Base-by-base conservation (phyloP, 2,329 filamentous ascomycete genomes). In the Ophiostoma pallidulum region DNA sequence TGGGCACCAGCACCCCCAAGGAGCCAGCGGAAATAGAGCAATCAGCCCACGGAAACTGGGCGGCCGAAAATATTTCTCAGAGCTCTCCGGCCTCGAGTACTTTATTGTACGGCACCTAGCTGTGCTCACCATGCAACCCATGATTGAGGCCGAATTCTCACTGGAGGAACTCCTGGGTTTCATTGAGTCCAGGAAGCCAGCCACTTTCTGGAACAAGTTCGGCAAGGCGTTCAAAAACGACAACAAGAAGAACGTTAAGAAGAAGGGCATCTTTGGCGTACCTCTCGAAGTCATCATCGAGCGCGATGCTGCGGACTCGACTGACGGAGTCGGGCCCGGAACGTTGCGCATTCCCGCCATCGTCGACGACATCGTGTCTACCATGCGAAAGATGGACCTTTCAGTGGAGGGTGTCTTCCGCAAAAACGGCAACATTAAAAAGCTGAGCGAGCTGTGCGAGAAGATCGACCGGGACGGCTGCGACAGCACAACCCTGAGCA, bases 331-430 rank as follows among this genome's bases (percentile, higher is more conserved):
- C 52, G 92, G 92, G 0, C 90, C 92, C 10, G 91, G 90, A 16
- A 84, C 88, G 13, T 73, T 98, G 48, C 84, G 88, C 45, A 87
- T 98, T 36, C 92, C 92, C 3, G 86, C 88, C n/a, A 74, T 98
- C 45, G 77, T 98, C n/a, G 91, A 97, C 59, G 91, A 96, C 62
- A 82, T 91, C 41, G 84, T 98, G 32, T 85, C 86, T 4, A 89
- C 90, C 12, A 95, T 98, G 87, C 82, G 90, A 58, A 92, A 91
- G 66, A 97, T 98, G 88, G 92, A 98, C 64, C 89, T 98, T 70
- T 97, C 91, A 2, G 88, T 98, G 1, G 92, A 98, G 65, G 92
- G 92, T 58, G 90, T 98, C 19, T 98, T 98, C 78, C 82, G 92
- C 57, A 98, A 98, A 75, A 98, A 97, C 59, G 92, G 92, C 58